Base-by-base conservation (phyloP, 768 basidiomycete species). In the Tylopilus vinaceipallidus region DNA sequence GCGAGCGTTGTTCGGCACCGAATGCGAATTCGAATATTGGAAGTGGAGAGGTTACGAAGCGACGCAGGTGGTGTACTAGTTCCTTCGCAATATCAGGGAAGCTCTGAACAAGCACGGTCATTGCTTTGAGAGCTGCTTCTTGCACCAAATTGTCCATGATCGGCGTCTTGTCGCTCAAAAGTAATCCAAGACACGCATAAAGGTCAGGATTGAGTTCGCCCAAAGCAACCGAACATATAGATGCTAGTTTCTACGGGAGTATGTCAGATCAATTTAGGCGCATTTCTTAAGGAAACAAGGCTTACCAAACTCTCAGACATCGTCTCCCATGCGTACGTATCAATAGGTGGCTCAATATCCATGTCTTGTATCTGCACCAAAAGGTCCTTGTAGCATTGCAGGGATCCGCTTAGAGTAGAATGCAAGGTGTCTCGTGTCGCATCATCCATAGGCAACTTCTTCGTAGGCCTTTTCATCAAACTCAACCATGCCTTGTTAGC, bases 301-400 rank as follows among this genome's bases (percentile, higher is more conserved):
- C 81, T 41, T 57, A 91, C 91, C 76, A 94, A 67, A 56, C 87
- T 88, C 63, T 94, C 91, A 10, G 91, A 89, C 84, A 94, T 85
- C 0, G 91, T 93, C 63, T 94, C 91, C 85, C 86, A 93, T 44
- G 88, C 83, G 67, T 92, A 94, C n/a, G 87, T 89, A 63, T 94
- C 91, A 29, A 85, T 59, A 0, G 86, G 78, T 12, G 88, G 91
- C 51, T 90, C 86, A 4, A 74, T 72, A 13, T 91, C 89, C 82
- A 93, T 83, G 53, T 86, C 88, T 61, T 90, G 82, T 43, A 93
- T 85, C 63, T 92, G 91, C 6, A 77, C 70, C 30, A 89, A 74
- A 32, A 94, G 75, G 54, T 91, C 88, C 9, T 78, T 80, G 62
- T 91, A 91, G 52, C 85, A 87, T 50, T 88, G 80, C 71, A 89